Conservation (phyloP, 2,329 filamentous ascomycete genomes). For the Dothideomycetidae sp. region DNA sequence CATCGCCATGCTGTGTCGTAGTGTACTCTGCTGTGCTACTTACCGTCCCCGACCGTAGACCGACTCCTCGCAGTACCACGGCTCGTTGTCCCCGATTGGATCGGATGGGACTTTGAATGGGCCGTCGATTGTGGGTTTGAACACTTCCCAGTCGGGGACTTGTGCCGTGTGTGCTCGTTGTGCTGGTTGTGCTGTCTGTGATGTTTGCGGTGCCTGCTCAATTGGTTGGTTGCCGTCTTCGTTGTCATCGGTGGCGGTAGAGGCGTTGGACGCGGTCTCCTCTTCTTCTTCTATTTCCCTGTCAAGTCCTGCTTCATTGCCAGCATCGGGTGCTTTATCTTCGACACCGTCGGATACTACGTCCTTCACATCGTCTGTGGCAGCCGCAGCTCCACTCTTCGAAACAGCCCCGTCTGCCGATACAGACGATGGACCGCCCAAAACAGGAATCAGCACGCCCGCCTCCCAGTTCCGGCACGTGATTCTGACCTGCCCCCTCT, state of each 20-base stretch:
- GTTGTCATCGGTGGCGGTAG: background rate
- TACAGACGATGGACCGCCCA: no score
- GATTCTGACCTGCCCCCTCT: constrained; percentile 52
- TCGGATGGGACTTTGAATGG: constrained; percentile 49
- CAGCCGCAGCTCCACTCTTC: constrained; percentile 5
- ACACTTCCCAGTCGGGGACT: constrained; percentile 32
- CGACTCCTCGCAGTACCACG: constrained; percentile 30
- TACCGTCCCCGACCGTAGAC: background rate
- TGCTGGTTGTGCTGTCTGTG: no score
- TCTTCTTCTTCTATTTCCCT: constrained; percentile 7
- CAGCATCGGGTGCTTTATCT: constrained; percentile 5
- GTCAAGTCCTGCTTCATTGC: constrained; percentile 13
- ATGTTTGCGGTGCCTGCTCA: no score
- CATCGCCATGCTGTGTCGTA: no score
- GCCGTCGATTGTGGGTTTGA: constrained; percentile 43
- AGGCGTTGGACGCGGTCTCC: no score
- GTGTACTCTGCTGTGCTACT: background rate
- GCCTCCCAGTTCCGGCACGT: constrained; percentile 93
- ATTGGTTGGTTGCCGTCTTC: no score
- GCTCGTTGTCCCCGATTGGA: constrained; percentile 31
- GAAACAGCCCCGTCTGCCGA: no score
- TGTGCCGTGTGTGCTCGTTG: background rate
- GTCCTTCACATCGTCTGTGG: background rate
- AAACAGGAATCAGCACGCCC: constrained; percentile 63
- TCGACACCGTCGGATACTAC: background rate